Evolutionary conservation across 2,329 filamentous ascomycete genomes (phyloP).

Genomic region (Phoma sp.): DNA sequence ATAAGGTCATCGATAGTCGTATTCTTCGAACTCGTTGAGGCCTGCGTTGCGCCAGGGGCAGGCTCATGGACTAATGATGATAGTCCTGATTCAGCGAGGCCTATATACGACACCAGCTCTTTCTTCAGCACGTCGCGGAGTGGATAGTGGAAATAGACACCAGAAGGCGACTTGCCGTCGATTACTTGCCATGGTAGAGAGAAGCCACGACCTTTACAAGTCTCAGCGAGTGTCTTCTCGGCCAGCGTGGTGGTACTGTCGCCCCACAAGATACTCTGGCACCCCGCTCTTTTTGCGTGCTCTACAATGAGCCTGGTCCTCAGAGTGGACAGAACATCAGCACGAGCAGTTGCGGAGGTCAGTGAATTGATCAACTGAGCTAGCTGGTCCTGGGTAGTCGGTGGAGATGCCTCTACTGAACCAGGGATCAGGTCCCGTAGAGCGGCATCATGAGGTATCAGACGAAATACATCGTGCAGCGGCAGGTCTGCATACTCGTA

Average conservation of each 20-base stretch:
- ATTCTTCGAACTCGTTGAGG: slow-evolving; percentile 69
- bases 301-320: slow-evolving; percentile 72
- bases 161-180: slow-evolving; percentile 70
- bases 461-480: slow-evolving; percentile 62
- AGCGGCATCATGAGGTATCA: slow-evolving; percentile 28
- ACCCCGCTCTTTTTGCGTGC: slow-evolving; percentile 57
- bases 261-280: slow-evolving; percentile 77
- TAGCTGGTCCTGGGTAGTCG: slow-evolving; percentile 38
- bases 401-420: neutral
- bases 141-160: slow-evolving; percentile 74
- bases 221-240: slow-evolving; percentile 82
- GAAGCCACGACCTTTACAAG: slow-evolving; percentile 88
- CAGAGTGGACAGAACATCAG: slow-evolving; percentile 75
- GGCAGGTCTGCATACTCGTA: slow-evolving; percentile 68
- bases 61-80: slow-evolving; percentile 44
- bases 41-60: slow-evolving; percentile 32
- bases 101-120: slow-evolving; percentile 74
- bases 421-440: slow-evolving; percentile 28
- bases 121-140: slow-evolving; percentile 83
- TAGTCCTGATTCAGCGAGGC: slow-evolving; percentile 60
- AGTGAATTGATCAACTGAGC: slow-evolving; percentile 65
- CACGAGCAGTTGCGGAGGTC: slow-evolving; percentile 74
- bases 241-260: slow-evolving; percentile 88
- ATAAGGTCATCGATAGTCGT: slow-evolving; percentile 92
- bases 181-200: slow-evolving; percentile 80